Evolutionary conservation across 1,284 basidiomycete species (phyloP).

Genomic region (Ceratobasidium sp.): DNA sequence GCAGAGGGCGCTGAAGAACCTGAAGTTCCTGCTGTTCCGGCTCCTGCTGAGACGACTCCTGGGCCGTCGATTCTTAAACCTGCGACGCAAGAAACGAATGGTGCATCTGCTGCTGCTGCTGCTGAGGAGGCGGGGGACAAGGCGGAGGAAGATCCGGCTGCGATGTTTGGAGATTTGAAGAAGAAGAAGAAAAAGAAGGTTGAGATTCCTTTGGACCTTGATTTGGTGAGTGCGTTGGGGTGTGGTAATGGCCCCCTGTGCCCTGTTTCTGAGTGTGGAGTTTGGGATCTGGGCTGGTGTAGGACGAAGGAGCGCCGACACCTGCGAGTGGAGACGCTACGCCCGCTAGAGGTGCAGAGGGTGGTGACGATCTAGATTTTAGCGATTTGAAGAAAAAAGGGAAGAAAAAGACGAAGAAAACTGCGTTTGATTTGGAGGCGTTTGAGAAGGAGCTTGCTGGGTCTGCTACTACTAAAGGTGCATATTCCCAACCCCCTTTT

Average conservation of each 20-base stretch:
- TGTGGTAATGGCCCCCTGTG: neutral
- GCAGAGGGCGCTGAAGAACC: slow-evolving; percentile 72
- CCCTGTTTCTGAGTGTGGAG: neutral
- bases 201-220: slow-evolving; percentile 86
- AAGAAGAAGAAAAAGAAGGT: slow-evolving; percentile 92
- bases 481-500: no score
- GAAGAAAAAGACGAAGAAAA: slow-evolving; percentile 64
- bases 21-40: slow-evolving; percentile 32
- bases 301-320: slow-evolving; percentile 56
- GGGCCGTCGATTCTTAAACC: slow-evolving; percentile 73
- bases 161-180: slow-evolving; percentile 89
- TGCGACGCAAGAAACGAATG: slow-evolving; percentile 50
- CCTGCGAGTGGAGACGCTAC: neutral
- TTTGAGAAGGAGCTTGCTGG: slow-evolving; percentile 90
- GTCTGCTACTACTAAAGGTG: slow-evolving; percentile 43
- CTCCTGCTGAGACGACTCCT: slow-evolving; percentile 68
- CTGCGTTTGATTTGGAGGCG: slow-evolving; percentile 70
- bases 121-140: slow-evolving; percentile 66
- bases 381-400: slow-evolving; percentile 86
- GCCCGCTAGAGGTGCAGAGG: no score
- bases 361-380: slow-evolving; percentile 65
- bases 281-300: no score
- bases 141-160: slow-evolving; percentile 68
- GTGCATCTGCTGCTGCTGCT: neutral
- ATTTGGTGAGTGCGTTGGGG: slow-evolving; percentile 69